These are phyloP conservation scores for Gigaspora rosea DNA, from an alignment of 192 early-diverging fungal genomes.

Conservation along the genomic window DNA sequence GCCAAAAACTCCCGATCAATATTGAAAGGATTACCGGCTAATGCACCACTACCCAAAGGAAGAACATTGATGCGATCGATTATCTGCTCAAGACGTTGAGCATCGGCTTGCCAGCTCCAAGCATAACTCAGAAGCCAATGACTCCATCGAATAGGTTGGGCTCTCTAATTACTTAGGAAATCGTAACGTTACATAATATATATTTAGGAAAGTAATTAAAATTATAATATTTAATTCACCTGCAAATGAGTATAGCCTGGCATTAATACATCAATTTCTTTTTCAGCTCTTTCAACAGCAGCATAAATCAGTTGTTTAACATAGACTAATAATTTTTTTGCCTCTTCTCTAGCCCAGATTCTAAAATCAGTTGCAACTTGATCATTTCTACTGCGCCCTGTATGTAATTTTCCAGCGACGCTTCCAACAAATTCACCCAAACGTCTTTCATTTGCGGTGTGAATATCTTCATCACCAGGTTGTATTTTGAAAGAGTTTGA, in stretches of 20 bases:
- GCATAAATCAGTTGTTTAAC: conserved; percentile 79
- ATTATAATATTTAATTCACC: conserved; percentile 36
- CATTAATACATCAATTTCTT: conserved; percentile 94
- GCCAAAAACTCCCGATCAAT: conserved; percentile 92
- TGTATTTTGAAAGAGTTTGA: conserved; percentile 66
- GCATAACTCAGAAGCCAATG: conserved; percentile 91
- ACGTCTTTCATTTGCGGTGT: conserved; percentile 97
- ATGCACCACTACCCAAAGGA: conserved; percentile 90
- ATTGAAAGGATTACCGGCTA: conserved; percentile 97
- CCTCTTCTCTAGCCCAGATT: conserved; percentile 88
- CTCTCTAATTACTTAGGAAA: conserved; percentile 55
- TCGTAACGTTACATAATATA: too few species aligned
- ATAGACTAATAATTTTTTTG: conserved; percentile 58
- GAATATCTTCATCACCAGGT: conserved; percentile 95
- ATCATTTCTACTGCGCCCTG: conserved; percentile 93
- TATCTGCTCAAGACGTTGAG: conserved; percentile 80
- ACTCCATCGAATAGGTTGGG: conserved; percentile 97
- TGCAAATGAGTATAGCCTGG: conserved; percentile 99
- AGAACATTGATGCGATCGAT: conserved; percentile 78
- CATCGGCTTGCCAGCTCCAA: conserved; percentile 88
- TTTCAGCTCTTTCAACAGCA: conserved; percentile 76
- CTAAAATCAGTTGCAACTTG: conserved; percentile 99
- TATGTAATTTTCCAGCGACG: conserved; percentile 96
- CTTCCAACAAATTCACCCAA: conserved; percentile 89
- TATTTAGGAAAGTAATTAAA: neutral